Percentiles rank a stretch among this genome's conserved stretches.
Evolutionary conservation across 2,329 filamentous ascomycete genomes (phyloP).

Genomic region (Colletotrichum graminicola): DNA sequence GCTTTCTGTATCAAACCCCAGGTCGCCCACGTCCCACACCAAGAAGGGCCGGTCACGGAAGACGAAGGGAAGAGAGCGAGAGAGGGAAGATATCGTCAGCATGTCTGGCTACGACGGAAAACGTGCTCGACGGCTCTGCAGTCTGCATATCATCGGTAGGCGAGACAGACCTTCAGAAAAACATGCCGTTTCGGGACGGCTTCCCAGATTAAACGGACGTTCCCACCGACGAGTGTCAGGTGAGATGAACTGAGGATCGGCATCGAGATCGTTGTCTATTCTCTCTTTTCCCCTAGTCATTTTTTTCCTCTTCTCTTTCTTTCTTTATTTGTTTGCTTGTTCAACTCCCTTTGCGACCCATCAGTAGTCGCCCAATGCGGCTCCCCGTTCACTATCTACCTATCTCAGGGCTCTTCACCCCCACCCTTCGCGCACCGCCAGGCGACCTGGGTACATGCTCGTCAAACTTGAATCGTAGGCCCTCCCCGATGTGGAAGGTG

Average conservation of each 20-base stretch:
- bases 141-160: neutral
- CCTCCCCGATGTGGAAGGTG: conserved; percentile 33
- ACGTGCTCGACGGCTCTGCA: neutral
- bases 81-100: neutral
- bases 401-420: no score
- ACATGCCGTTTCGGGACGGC: neutral
- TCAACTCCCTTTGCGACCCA: neutral
- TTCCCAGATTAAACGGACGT: neutral
- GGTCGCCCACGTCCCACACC: neutral
- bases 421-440: neutral
- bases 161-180: neutral
- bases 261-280: conserved; percentile 33
- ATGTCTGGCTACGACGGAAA: neutral
- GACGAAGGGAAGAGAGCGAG: no score
- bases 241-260: conserved; percentile 34
- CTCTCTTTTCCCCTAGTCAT: conserved; percentile 19
- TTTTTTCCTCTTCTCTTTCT: neutral
- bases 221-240: conserved; percentile 27
- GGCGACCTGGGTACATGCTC: neutral
- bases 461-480: neutral
- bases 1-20: neutral
- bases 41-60: neutral
- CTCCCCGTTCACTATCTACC: conserved; percentile 12
- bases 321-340: neutral
- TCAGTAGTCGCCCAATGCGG: neutral